Conservation (phyloP, 1,139 yeast genomes). For the Pichia norvegensis region DNA sequence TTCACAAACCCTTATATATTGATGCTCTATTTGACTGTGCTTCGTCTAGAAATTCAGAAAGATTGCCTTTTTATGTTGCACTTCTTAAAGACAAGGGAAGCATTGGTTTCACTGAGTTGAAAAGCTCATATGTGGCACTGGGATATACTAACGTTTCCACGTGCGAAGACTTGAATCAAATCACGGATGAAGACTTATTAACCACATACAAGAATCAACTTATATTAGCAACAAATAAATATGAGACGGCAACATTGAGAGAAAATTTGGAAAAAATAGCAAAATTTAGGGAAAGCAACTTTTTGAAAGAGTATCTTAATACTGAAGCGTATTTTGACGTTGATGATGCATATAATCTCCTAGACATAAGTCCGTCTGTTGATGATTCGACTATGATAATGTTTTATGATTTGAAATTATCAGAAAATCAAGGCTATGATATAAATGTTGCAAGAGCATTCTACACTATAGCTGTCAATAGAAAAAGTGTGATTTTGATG, state of each 20-base stretch:
- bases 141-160: conserved; percentile 34
- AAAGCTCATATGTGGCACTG: conserved; percentile 45
- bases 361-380: conserved; percentile 57
- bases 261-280: conserved; percentile 39
- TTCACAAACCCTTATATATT: conserved; percentile 51
- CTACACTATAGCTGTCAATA: conserved; percentile 48
- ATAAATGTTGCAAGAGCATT: conserved; percentile 39
- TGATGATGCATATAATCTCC: conserved; percentile 49
- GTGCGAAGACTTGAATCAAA: conserved; percentile 18
- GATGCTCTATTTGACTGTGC: conserved; percentile 55
- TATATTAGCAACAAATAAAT: conserved; percentile 17
- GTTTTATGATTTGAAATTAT: conserved; percentile 55
- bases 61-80: conserved; percentile 44
- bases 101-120: conserved; percentile 55
- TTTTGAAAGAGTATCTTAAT: conserved; percentile 39
- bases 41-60: conserved; percentile 37
- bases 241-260: conserved; percentile 26
- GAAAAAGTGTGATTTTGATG: conserved; percentile 41
- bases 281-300: conserved; percentile 37
- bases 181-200: conserved; percentile 24
- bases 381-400: conserved; percentile 73
- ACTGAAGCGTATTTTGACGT: conserved; percentile 47
- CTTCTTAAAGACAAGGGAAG: conserved; percentile 49
- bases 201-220: conserved; percentile 21
- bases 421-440: conserved; percentile 34